Evolutionary conservation across 257 asterid genomes (phyloP).

Genomic region (Nicotiana otophora): DNA sequence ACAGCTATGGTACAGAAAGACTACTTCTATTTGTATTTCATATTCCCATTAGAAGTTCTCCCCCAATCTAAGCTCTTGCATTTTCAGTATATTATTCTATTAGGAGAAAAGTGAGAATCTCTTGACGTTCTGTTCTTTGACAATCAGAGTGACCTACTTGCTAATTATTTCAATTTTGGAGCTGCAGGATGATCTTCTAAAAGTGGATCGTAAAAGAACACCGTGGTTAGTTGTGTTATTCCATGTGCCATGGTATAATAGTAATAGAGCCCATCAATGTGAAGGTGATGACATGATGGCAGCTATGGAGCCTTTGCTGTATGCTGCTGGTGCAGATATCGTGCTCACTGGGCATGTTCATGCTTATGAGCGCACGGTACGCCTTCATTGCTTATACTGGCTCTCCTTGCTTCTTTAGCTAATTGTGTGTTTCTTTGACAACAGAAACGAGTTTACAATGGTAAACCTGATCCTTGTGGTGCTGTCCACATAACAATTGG

Average conservation of each 20-base stretch:
- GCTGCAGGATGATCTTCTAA: conserved; percentile 65
- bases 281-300: conserved; percentile 88
- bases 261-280: conserved; percentile 81
- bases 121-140: not conserved
- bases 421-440: conserved; percentile 15
- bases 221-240: conserved; percentile 77
- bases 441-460: conserved; percentile 62
- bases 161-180: conserved; percentile 6
- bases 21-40: not conserved
- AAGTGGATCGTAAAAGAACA: conserved; percentile 62
- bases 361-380: conserved; percentile 94
- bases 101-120: not conserved
- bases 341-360: conserved; percentile 85
- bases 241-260: conserved; percentile 95
- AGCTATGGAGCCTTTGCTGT: conserved; percentile 72
- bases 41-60: not conserved
- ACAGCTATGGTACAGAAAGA: not conserved
- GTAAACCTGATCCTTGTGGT: conserved; percentile 62
- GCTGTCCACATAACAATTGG: conserved; percentile 89
- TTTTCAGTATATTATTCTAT: not conserved
- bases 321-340: conserved; percentile 67
- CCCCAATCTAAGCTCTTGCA: not conserved
- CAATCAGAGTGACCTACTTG: not conserved
- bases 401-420: not conserved
- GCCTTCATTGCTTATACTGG: not conserved